A percentile compares a stretch with the other conserved stretches of the same genome.
Evolutionary conservation across 177 flowering plant species (phyloP).

Genomic region (Vitis hybrid): DNA sequence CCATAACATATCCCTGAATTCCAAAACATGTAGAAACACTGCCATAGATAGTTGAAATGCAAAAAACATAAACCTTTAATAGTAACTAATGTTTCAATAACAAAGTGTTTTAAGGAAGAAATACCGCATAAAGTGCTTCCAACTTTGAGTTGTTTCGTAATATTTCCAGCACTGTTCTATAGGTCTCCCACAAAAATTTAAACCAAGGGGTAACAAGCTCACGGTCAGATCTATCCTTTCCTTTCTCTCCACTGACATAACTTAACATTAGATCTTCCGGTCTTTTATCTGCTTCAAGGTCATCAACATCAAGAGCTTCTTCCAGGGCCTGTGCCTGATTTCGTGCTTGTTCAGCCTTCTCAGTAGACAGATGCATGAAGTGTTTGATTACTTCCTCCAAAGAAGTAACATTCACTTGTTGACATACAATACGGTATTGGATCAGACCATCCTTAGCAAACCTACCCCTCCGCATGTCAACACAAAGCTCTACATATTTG

Average conservation of each 20-base stretch:
- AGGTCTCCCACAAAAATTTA: constrained; percentile 98
- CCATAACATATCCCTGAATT: too few species aligned
- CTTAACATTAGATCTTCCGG: constrained; percentile 97
- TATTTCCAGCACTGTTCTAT: constrained; percentile 91
- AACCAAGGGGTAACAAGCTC: constrained; percentile 99
- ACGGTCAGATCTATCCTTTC: constrained; percentile 93
- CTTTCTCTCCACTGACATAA: constrained; percentile 97
- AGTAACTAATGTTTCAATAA: neutral
- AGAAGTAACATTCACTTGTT: constrained; percentile 84
- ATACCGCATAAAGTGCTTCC: constrained; percentile 92
- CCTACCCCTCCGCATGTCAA: constrained; percentile 84
- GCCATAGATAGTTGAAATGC: too few species aligned
- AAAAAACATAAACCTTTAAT: too few species aligned
- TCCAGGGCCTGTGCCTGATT: constrained; percentile 87
- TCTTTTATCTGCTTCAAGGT: constrained; percentile 90
- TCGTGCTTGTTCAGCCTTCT: constrained; percentile 90
- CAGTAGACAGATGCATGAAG: constrained; percentile 90
- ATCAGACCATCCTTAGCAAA: constrained; percentile 95
- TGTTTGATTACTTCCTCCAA: constrained; percentile 97
- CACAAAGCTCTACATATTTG: constrained; percentile 93
- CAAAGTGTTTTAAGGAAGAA: neutral
- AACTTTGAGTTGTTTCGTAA: constrained; percentile 89
- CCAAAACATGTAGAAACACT: too few species aligned
- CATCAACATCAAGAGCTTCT: constrained; percentile 96
- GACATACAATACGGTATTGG: constrained; percentile 90